Percentiles rank a stretch among this genome's conserved stretches.
Conservation (phyloP, 1,284 basidiomycete genomes). For the Pyrrhoderma lamaoense region DNA sequence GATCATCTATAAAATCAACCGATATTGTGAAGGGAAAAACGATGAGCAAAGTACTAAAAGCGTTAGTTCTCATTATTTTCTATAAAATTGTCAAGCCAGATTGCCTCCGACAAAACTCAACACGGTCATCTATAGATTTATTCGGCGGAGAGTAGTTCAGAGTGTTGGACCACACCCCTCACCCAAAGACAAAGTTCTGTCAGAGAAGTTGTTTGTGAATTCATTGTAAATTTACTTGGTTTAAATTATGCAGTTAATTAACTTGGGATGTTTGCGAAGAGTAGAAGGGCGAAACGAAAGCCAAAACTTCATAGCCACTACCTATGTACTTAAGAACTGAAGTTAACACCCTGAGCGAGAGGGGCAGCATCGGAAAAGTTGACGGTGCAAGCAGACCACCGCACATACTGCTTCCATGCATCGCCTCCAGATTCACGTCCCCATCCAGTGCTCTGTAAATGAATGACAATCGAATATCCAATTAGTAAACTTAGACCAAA, state of each 20-base stretch:
- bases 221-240: too few relatives aligned
- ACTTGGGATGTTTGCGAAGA: background rate
- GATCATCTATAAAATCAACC: too few relatives aligned
- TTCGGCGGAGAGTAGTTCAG: too few relatives aligned
- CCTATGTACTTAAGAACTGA: conserved; percentile 26
- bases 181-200: too few relatives aligned
- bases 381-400: conserved; percentile 86
- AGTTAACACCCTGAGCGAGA: conserved; percentile 88
- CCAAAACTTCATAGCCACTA: background rate
- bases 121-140: too few relatives aligned
- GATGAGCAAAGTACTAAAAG: too few relatives aligned
- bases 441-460: conserved; percentile 44
- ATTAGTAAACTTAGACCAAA: background rate
- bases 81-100: too few relatives aligned
- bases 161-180: too few relatives aligned
- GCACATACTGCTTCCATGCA: conserved; percentile 91
- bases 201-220: too few relatives aligned
- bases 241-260: background rate
- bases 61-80: too few relatives aligned
- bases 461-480: background rate
- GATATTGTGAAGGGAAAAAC: too few relatives aligned
- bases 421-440: conserved; percentile 96
- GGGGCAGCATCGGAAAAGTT: conserved; percentile 88
- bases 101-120: too few relatives aligned
- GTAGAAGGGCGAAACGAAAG: background rate